Percentiles rank a stretch among this genome's conserved stretches.
Conservation (phyloP, 176 grass and related monocot species). For the Puccinellia tenuiflora region DNA sequence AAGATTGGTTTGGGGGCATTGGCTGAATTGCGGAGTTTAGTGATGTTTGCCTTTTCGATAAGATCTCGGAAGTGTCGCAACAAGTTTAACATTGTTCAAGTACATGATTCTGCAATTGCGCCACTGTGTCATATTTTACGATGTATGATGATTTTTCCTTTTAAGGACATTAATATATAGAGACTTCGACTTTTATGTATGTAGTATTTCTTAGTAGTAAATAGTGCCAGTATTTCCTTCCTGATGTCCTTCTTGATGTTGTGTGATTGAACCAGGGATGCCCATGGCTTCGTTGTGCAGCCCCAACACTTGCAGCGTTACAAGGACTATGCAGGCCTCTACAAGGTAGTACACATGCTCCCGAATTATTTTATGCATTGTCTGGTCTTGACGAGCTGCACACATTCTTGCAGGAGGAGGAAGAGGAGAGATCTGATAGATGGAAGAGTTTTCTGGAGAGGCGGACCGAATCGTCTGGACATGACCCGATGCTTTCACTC, state of each 20-base stretch:
- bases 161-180: neutral
- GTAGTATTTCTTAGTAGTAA: neutral
- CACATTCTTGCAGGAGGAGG: slow-evolving; percentile 65
- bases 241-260: neutral
- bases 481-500: slow-evolving; percentile 11
- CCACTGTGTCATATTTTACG: neutral
- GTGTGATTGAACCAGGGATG: slow-evolving; percentile 71
- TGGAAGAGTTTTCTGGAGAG: slow-evolving; percentile 87
- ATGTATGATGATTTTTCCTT: neutral
- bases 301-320: slow-evolving; percentile 95
- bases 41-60: slow-evolving; percentile 22
- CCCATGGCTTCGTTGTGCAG: slow-evolving; percentile 84
- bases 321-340: slow-evolving; percentile 93
- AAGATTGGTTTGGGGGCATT: slow-evolving; percentile 17
- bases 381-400: slow-evolving; percentile 3
- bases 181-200: neutral
- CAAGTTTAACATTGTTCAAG: neutral
- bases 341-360: slow-evolving; percentile 41
- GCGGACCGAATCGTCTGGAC: slow-evolving; percentile 33
- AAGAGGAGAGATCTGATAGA: slow-evolving; percentile 99
- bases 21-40: slow-evolving; percentile 29
- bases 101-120: neutral
- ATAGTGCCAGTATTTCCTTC: neutral
- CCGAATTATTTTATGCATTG: slow-evolving; percentile 9
- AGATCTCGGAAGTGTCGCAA: slow-evolving; percentile 28